These are phyloP conservation scores for Jimgerdemannia flammicorona DNA, from an alignment of 192 early-diverging fungal species.

Conservation along the genomic window DNA sequence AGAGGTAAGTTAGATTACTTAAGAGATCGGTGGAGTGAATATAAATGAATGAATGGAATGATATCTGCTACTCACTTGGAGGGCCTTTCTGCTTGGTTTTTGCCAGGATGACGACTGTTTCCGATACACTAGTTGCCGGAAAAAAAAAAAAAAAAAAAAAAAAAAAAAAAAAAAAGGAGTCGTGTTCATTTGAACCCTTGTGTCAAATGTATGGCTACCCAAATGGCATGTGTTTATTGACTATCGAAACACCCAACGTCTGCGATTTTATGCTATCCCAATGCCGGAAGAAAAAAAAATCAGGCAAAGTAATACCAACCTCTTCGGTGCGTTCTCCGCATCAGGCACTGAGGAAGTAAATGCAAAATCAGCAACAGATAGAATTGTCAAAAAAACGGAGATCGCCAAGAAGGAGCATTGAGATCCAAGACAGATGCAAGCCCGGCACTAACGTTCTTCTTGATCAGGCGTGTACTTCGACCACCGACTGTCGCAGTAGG, in stretches of 20 bases:
- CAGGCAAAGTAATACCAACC: background rate
- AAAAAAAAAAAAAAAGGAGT: too few species aligned
- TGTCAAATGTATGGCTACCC: too few species aligned
- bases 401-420: too few species aligned
- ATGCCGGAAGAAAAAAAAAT: too few species aligned
- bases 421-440: background rate
- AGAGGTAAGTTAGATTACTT: too few species aligned
- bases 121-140: background rate
- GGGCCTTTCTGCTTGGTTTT: background rate
- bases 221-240: too few species aligned
- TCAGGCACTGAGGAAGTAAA: background rate
- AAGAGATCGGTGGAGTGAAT: too few species aligned
- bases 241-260: too few species aligned
- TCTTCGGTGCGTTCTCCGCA: background rate
- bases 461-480: slow-evolving; percentile 48
- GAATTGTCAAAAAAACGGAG: too few species aligned
- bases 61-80: background rate
- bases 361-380: background rate
- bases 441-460: slow-evolving; percentile 36
- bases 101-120: background rate
- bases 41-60: background rate
- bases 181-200: too few species aligned
- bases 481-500: slow-evolving; percentile 69
- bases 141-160: too few species aligned
- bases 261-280: too few species aligned